These are phyloP conservation scores for Immersiella caudata DNA, from an alignment of 495 filamentous ascomycete species.

Conservation along the genomic window DNA sequence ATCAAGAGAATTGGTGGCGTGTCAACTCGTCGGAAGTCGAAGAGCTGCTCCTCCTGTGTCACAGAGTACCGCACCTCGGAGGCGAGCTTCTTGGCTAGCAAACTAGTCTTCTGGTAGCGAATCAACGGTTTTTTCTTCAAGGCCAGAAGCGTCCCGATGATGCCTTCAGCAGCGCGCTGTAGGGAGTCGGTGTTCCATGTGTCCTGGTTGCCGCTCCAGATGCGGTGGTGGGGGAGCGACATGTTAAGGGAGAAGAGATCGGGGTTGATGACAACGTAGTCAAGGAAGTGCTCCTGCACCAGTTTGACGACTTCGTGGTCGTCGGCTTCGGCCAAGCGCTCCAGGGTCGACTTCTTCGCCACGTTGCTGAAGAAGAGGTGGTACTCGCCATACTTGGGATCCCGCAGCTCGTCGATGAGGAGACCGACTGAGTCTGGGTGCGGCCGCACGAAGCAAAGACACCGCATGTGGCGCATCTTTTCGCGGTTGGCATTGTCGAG, in stretches of 20 bases:
- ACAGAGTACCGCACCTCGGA: conserved; percentile 89
- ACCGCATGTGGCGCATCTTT: conserved; percentile 96
- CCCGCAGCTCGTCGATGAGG: conserved; percentile 92
- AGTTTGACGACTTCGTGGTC: conserved; percentile 92
- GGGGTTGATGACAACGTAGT: conserved; percentile 92
- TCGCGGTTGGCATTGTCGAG: conserved; percentile 88
- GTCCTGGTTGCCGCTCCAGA: conserved; percentile 82
- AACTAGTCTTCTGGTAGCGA: conserved; percentile 89
- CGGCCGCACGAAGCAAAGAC: conserved; percentile 89
- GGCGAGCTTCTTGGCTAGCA: conserved; percentile 88
- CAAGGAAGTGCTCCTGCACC: conserved; percentile 94
- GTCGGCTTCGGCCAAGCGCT: conserved; percentile 95
- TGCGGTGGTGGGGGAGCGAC: conserved; percentile 69
- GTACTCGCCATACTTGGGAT: conserved; percentile 98
- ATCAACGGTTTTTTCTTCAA: conserved; percentile 97
- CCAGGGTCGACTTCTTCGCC: conserved; percentile 92
- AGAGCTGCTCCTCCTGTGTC: conserved; percentile 94
- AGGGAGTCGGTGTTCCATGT: conserved; percentile 87
- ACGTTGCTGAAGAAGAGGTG: conserved; percentile 96
- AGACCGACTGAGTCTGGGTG: conserved; percentile 88
- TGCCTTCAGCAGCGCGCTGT: conserved; percentile 79
- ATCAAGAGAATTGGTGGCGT: conserved; percentile 92
- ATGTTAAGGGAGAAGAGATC: conserved; percentile 87
- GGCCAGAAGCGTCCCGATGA: conserved; percentile 79
- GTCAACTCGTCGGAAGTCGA: conserved; percentile 94